Percentiles rank a stretch among this genome's conserved stretches.
Evolutionary conservation across 805 yeast genomes (phyloP).

Genomic region (Candida awuae): DNA sequence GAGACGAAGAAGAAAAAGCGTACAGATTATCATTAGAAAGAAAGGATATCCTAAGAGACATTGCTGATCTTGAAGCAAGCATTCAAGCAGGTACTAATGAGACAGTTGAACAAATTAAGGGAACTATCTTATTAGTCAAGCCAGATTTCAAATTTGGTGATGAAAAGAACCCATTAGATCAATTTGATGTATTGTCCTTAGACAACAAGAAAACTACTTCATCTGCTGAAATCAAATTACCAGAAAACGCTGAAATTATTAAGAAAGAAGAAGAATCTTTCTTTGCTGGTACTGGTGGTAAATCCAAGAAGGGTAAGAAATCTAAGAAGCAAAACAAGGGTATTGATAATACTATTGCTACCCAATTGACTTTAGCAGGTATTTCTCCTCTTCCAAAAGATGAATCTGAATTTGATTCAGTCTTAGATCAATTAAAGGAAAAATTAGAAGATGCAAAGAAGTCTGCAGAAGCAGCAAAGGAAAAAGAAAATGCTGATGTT

Average conservation of each 20-base stretch:
- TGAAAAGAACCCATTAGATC: slow-evolving; percentile 14
- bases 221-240: slow-evolving; percentile 52
- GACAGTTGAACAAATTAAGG: slow-evolving; percentile 60
- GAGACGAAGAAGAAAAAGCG: slow-evolving; percentile 60
- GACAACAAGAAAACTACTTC: slow-evolving; percentile 30
- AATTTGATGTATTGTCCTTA: slow-evolving; percentile 12
- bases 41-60: slow-evolving; percentile 41
- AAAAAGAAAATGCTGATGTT: slow-evolving; percentile 65
- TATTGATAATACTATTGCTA: slow-evolving; percentile 73
- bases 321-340: slow-evolving; percentile 40
- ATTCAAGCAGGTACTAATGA: slow-evolving; percentile 80
- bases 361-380: slow-evolving; percentile 65
- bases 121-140: slow-evolving; percentile 65
- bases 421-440: slow-evolving; percentile 59
- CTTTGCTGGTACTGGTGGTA: slow-evolving; percentile 43
- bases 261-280: slow-evolving; percentile 49
- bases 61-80: slow-evolving; percentile 63
- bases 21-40: slow-evolving; percentile 42
- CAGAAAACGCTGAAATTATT: slow-evolving; percentile 55
- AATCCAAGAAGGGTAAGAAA: slow-evolving; percentile 43
- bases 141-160: slow-evolving; percentile 63
- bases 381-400: slow-evolving; percentile 72
- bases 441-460: slow-evolving; percentile 62
- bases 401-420: slow-evolving; percentile 57
- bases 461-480: slow-evolving; percentile 76